Evolutionary conservation across 1,284 basidiomycete genomes (phyloP).

Genomic region (Stereum hirsutum): DNA sequence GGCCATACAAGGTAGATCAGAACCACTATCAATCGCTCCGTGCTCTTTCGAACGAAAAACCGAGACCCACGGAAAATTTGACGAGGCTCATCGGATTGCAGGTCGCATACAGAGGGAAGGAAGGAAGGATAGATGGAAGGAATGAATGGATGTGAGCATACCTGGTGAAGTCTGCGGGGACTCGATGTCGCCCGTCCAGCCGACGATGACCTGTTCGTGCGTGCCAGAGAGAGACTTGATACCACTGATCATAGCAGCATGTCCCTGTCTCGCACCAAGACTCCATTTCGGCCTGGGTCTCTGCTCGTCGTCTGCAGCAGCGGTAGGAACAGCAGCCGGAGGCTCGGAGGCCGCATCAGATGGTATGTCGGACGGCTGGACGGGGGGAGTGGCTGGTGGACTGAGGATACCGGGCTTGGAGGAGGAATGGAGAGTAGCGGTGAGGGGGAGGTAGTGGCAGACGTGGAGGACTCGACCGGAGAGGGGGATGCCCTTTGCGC

Average conservation of each 20-base stretch:
- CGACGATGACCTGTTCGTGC: conserved; percentile 87
- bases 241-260: conserved; percentile 93
- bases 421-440: conserved; percentile 39
- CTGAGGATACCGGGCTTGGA: conserved; percentile 39
- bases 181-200: conserved; percentile 87
- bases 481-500: conserved; percentile 58
- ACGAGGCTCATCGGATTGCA: background rate
- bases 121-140: background rate
- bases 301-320: conserved; percentile 8
- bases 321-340: conserved; percentile 3
- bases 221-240: conserved; percentile 78
- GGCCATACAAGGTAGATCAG: too few relatives aligned
- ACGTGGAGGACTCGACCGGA: conserved; percentile 85
- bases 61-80: too few relatives aligned
- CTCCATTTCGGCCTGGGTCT: conserved; percentile 46
- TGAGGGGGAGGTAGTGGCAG: conserved; percentile 74
- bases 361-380: conserved; percentile 33
- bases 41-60: too few relatives aligned
- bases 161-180: conserved; percentile 20
- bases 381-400: conserved; percentile 62
- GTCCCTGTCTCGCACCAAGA: conserved; percentile 77
- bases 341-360: conserved; percentile 10
- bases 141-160: conserved; percentile 6
- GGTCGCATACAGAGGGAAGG: conserved; percentile 6
- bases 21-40: too few relatives aligned